Evolutionary conservation across 2,329 filamentous ascomycete species (phyloP).

Genomic region (Colletotrichum tropicale): DNA sequence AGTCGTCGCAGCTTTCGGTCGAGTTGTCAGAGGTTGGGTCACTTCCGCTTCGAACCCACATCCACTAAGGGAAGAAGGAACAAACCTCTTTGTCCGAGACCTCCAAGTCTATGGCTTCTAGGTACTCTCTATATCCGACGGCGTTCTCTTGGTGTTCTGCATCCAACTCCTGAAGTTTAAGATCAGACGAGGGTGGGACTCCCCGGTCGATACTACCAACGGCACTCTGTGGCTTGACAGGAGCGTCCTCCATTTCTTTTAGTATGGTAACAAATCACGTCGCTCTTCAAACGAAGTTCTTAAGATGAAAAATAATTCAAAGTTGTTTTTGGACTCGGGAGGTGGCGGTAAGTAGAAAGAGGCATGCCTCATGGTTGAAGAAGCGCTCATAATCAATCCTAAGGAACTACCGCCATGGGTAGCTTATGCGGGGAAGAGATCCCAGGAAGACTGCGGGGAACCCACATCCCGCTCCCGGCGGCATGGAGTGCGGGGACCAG

Average conservation of each 20-base stretch:
- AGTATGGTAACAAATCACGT: not conserved
- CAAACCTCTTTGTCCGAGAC: not conserved
- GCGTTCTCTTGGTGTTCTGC: not conserved
- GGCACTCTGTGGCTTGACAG: not conserved
- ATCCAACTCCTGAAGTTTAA: not conserved
- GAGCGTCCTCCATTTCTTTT: not conserved
- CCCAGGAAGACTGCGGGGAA: not conserved
- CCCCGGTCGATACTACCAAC: not conserved
- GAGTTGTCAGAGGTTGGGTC: not conserved
- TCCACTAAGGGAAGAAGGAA: accelerated
- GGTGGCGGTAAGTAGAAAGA: not conserved
- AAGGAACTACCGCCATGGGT: accelerated
- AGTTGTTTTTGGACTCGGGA: not conserved
- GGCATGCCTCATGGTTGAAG: accelerated
- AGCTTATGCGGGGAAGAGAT: not conserved
- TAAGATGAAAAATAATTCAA: accelerated
- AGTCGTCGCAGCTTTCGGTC: constrained; percentile 1
- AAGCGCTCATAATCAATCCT: accelerated
- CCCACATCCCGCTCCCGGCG: not conserved
- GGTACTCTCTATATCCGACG: not conserved
- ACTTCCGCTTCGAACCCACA: not conserved
- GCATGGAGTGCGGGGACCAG: not conserved
- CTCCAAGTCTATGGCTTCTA: not conserved
- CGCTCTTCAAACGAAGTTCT: not conserved
- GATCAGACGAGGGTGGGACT: not conserved